Conservation (phyloP, 305 asterid genomes). For the Fraxinus baroniana region DNA sequence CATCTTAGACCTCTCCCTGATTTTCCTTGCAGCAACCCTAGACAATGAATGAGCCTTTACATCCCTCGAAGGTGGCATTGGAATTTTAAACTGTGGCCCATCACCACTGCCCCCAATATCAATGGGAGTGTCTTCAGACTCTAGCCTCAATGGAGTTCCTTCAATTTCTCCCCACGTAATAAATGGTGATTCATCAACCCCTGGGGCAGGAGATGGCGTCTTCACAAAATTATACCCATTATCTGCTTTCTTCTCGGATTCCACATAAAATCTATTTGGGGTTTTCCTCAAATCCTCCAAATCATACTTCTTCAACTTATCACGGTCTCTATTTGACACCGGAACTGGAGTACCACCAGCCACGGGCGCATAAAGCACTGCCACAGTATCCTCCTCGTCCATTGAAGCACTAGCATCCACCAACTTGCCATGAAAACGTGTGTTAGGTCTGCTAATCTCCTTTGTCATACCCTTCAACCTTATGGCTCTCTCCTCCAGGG, state of each 20-base stretch:
- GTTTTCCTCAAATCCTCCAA: constrained; percentile 86
- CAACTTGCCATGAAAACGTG: constrained; percentile 70
- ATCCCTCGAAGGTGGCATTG: constrained; percentile 87
- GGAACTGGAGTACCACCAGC: constrained; percentile 76
- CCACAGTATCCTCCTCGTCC: constrained; percentile 54
- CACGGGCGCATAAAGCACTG: constrained; percentile 68
- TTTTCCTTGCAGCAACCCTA: constrained; percentile 83
- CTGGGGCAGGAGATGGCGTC: constrained; percentile 98
- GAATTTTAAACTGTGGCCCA: constrained; percentile 86
- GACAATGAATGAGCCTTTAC: constrained; percentile 83
- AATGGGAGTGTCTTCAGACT: constrained; percentile 84
- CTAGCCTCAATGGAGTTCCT: constrained; percentile 91
- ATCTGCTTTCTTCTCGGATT: constrained; percentile 73
- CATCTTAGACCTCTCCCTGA: constrained; percentile 84
- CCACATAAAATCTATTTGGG: constrained; percentile 67
- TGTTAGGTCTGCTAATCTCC: constrained; percentile 66
- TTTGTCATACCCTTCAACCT: constrained; percentile 77
- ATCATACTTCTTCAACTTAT: constrained; percentile 74
- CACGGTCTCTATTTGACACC: constrained; percentile 48
- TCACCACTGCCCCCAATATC: constrained; percentile 86
- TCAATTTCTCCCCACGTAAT: constrained; percentile 99
- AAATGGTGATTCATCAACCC: constrained; percentile 81
- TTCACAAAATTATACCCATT: constrained; percentile 84
- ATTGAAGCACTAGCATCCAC: constrained; percentile 38
- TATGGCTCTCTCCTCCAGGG: constrained; percentile 67